These are phyloP conservation scores for Juglanconis oblonga DNA, from an alignment of 2,329 filamentous ascomycete genomes.

Conservation along the genomic window DNA sequence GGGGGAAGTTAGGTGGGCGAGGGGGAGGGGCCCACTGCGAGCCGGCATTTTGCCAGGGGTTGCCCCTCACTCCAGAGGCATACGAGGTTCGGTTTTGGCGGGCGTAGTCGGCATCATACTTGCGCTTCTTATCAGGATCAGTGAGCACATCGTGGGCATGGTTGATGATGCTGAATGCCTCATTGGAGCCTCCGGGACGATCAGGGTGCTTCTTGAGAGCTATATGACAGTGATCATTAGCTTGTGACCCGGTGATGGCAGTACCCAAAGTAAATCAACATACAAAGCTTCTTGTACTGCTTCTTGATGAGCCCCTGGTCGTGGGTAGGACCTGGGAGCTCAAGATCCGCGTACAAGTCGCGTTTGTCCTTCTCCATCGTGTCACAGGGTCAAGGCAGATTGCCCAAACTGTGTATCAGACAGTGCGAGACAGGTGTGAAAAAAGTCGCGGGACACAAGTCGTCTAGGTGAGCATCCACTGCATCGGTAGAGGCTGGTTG, in stretches of 20 bases:
- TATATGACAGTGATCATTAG: slow-evolving; percentile 30
- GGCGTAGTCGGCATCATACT: slow-evolving; percentile 49
- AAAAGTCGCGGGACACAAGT: not conserved
- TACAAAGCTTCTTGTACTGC: slow-evolving; percentile 81
- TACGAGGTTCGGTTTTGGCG: slow-evolving; percentile 47
- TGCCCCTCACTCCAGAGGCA: slow-evolving; percentile 54
- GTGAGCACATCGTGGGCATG: slow-evolving; percentile 74
- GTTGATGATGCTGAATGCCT: slow-evolving; percentile 85
- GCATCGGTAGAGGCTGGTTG: not conserved
- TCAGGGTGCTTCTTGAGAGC: slow-evolving; percentile 86
- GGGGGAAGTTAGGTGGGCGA: slow-evolving; percentile 25
- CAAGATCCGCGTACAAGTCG: slow-evolving; percentile 85
- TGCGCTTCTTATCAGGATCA: slow-evolving; percentile 47
- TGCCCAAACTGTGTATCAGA: not conserved
- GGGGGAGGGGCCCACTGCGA: slow-evolving; percentile 51
- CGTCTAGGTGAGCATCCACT: not conserved
- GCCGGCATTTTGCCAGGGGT: slow-evolving; percentile 52
- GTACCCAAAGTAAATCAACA: not conserved
- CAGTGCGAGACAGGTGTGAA: not conserved
- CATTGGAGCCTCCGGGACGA: slow-evolving; percentile 74
- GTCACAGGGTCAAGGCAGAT: slow-evolving; percentile 31
- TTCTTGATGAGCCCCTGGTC: slow-evolving; percentile 77
- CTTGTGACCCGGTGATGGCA: not conserved
- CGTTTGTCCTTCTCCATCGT: slow-evolving; percentile 69
- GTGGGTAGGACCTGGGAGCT: slow-evolving; percentile 60